These are phyloP conservation scores for Penicillium rolfsii DNA, from an alignment of 2,329 filamentous ascomycete species.

Conservation along the genomic window DNA sequence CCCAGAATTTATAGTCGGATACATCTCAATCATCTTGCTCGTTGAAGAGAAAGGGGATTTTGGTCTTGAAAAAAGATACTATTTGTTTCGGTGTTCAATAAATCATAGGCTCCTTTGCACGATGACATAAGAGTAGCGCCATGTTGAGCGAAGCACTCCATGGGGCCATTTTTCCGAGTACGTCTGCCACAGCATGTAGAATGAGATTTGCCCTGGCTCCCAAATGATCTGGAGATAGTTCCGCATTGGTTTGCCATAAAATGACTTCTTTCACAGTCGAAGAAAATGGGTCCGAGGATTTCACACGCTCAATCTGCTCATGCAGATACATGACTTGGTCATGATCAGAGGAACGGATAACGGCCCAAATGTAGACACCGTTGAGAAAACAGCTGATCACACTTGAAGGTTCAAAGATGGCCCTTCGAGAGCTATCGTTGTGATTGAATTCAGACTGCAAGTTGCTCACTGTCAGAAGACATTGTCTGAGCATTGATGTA, in stretches of 20 bases:
- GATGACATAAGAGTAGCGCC: slow-evolving; percentile 12
- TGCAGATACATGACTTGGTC: background rate
- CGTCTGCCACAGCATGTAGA: slow-evolving; percentile 8
- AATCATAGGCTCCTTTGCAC: slow-evolving; percentile 3
- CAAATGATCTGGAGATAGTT: background rate
- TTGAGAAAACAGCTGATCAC: slow-evolving; percentile 11
- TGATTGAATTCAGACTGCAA: background rate
- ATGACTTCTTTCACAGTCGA: slow-evolving; percentile 5
- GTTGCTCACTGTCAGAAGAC: background rate
- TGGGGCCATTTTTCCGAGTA: slow-evolving; percentile 9
- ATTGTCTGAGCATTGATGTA: background rate
- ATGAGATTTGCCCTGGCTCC: slow-evolving; percentile 3
- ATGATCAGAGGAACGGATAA: background rate
- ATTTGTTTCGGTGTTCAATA: background rate
- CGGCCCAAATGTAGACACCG: slow-evolving; percentile 2
- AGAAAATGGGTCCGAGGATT: slow-evolving; percentile 1
- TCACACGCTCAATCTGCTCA: background rate
- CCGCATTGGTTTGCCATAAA: background rate
- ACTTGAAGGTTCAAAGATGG: slow-evolving; percentile 3
- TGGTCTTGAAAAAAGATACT: background rate
- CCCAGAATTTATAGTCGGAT: background rate
- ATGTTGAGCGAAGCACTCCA: slow-evolving; percentile 13
- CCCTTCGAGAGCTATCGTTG: background rate
- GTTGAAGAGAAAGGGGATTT: background rate
- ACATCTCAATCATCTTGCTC: background rate